phyloP scores from a whole-genome alignment of 805 yeast species.

The Barnettozyma sp. region DNA sequence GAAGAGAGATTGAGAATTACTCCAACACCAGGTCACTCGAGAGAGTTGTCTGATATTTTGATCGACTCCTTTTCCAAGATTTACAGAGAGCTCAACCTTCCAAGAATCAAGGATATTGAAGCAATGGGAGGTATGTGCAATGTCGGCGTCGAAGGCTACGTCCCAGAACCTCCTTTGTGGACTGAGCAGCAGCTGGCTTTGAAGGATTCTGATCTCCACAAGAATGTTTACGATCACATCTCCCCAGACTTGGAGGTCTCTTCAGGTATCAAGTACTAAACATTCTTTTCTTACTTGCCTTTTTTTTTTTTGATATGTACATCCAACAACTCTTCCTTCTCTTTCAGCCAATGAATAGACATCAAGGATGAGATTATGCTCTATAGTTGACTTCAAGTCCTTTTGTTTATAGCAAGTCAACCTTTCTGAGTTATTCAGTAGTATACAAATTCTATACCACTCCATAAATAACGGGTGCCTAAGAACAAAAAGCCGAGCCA shows the following conservation, averaged over 20 bases:
- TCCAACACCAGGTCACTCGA: conserved; percentile 96
- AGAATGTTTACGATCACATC: conserved; percentile 58
- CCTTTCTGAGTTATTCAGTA: too few species aligned
- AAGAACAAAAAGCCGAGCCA: too few species aligned
- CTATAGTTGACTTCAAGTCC: too few species aligned
- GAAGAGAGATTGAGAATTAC: conserved; percentile 94
- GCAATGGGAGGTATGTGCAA: conserved; percentile 84
- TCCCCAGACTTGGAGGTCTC: conserved; percentile 61
- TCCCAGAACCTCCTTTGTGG: conserved; percentile 68
- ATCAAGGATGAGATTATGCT: too few species aligned
- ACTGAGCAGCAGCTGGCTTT: conserved; percentile 69
- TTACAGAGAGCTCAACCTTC: conserved; percentile 66
- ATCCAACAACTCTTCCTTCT: neutral
- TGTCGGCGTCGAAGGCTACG: conserved; percentile 55
- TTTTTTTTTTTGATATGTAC: neutral
- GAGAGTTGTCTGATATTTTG: conserved; percentile 67
- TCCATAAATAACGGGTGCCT: too few species aligned
- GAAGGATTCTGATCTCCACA: conserved; percentile 55
- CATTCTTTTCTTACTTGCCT: neutral
- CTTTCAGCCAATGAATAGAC: too few species aligned
- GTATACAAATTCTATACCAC: too few species aligned
- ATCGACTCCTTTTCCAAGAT: conserved; percentile 75
- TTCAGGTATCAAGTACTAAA: conserved; percentile 42
- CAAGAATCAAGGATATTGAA: conserved; percentile 74
- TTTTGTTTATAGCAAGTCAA: too few species aligned